Percentiles rank a stretch among this genome's conserved stretches.
Evolutionary conservation across 73 alveolate species (phyloP).

Genomic region (Durusdinium trenchii): DNA sequence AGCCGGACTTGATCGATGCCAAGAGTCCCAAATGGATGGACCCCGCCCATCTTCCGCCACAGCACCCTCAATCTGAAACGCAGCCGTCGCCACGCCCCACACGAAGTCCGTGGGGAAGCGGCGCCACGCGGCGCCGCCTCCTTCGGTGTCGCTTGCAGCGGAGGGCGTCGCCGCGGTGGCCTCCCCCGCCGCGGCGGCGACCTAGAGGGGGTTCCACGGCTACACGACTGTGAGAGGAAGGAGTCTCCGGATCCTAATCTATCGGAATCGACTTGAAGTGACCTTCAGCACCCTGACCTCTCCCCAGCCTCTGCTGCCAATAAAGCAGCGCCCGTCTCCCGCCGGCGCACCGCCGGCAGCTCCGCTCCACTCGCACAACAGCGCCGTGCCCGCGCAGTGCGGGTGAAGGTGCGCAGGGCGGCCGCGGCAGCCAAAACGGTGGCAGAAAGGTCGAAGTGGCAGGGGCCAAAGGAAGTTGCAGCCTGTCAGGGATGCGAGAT

Average conservation of each 20-base stretch:
- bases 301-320: background rate
- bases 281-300: too few species aligned
- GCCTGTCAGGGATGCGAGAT: too few species aligned
- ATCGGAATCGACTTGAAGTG: too few species aligned
- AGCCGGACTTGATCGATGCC: too few species aligned
- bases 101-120: slow-evolving; percentile 92
- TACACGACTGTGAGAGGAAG: too few species aligned
- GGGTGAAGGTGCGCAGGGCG: background rate
- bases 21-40: slow-evolving; percentile 68
- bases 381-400: background rate
- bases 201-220: too few species aligned
- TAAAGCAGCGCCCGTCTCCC: background rate
- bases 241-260: too few species aligned
- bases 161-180: too few species aligned
- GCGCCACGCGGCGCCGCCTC: slow-evolving; percentile 42
- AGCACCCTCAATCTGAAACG: slow-evolving; percentile 96
- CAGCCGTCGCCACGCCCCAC: slow-evolving; percentile 98
- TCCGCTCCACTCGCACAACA: background rate
- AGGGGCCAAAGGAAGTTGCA: too few species aligned
- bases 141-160: too few species aligned
- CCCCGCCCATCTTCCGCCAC: slow-evolving; percentile 48
- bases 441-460: too few species aligned
- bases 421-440: slow-evolving; percentile 6
- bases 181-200: too few species aligned
- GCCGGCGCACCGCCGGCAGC: background rate